Evolutionary conservation across 371 early-diverging fungal species (phyloP).

Genomic region (Astathelohania contejeani): DNA sequence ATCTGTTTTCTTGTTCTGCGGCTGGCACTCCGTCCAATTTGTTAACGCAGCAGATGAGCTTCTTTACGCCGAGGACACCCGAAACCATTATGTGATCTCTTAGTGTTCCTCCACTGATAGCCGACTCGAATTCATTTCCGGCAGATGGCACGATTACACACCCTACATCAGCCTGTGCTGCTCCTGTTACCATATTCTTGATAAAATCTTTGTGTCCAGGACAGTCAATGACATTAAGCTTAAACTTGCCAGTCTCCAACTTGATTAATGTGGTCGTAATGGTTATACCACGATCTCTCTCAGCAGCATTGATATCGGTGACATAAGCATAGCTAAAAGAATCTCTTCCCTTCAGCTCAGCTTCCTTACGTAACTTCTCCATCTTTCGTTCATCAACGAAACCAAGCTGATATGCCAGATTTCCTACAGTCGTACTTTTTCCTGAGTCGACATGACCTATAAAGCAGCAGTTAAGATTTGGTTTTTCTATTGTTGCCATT

Average conservation of each 20-base stretch:
- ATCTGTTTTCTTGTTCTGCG: slow-evolving; percentile 56
- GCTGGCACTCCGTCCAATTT: slow-evolving; percentile 85
- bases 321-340: slow-evolving; percentile 47
- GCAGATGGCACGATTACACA: slow-evolving; percentile 92
- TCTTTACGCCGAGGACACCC: slow-evolving; percentile 78
- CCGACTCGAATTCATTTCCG: slow-evolving; percentile 59
- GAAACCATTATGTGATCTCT: slow-evolving; percentile 82
- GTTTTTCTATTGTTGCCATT: slow-evolving; percentile 35
- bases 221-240: slow-evolving; percentile 64
- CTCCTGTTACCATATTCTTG: slow-evolving; percentile 99
- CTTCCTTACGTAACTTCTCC: slow-evolving; percentile 43
- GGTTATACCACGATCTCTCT: slow-evolving; percentile 50
- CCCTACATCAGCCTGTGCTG: slow-evolving; percentile 85
- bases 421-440: slow-evolving; percentile 50
- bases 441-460: slow-evolving; percentile 52
- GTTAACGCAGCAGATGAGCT: slow-evolving; percentile 89
- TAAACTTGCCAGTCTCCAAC: slow-evolving; percentile 36
- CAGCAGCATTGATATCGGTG: slow-evolving; percentile 46
- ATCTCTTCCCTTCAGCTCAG: slow-evolving; percentile 38
- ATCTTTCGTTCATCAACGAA: slow-evolving; percentile 35
- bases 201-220: slow-evolving; percentile 99
- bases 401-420: slow-evolving; percentile 40
- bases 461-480: slow-evolving; percentile 43
- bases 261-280: slow-evolving; percentile 43
- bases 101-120: slow-evolving; percentile 67